phyloP scores from a whole-genome alignment of 495 filamentous ascomycete species.

The Penicillium roqueforti region DNA sequence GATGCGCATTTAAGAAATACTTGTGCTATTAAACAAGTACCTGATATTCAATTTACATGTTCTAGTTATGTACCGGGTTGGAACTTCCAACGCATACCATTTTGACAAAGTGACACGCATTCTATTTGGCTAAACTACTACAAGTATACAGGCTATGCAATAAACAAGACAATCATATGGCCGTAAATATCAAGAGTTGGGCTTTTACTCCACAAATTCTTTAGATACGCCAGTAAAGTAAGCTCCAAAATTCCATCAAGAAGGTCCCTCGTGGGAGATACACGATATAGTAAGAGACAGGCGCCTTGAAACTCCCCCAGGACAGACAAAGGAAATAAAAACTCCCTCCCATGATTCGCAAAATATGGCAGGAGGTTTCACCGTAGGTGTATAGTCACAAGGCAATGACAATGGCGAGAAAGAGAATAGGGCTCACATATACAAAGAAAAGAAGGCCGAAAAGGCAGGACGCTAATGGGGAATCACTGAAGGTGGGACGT shows the following conservation, averaged over 20 bases:
- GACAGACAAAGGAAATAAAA: background rate
- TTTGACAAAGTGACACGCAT: background rate
- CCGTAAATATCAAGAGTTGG: conserved; percentile 20
- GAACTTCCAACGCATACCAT: background rate
- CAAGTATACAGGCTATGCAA: conserved; percentile 7
- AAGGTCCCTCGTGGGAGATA: conserved; percentile 20
- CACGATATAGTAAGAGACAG: conserved; percentile 14
- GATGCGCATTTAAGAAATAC: background rate
- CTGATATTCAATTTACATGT: background rate
- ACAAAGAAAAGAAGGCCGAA: conserved; percentile 22
- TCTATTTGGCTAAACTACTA: conserved; percentile 12
- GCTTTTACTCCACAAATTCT: conserved; percentile 21
- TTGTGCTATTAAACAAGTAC: background rate
- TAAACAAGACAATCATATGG: conserved; percentile 9
- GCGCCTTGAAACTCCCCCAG: conserved; percentile 26
- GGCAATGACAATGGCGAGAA: conserved; percentile 23
- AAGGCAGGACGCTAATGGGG: conserved; percentile 29
- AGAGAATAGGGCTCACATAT: conserved; percentile 21
- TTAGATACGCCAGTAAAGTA: conserved; percentile 18
- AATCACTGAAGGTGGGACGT: conserved; percentile 47
- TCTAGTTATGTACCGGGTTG: background rate
- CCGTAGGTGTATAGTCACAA: conserved; percentile 21
- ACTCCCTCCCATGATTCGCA: conserved; percentile 9
- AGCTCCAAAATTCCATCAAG: conserved; percentile 25
- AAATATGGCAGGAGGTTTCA: conserved; percentile 12